Percentiles rank a stretch among this genome's conserved stretches.
phyloP scores from a whole-genome alignment of 2,329 filamentous ascomycete species.

The Emergomyces africanus region DNA sequence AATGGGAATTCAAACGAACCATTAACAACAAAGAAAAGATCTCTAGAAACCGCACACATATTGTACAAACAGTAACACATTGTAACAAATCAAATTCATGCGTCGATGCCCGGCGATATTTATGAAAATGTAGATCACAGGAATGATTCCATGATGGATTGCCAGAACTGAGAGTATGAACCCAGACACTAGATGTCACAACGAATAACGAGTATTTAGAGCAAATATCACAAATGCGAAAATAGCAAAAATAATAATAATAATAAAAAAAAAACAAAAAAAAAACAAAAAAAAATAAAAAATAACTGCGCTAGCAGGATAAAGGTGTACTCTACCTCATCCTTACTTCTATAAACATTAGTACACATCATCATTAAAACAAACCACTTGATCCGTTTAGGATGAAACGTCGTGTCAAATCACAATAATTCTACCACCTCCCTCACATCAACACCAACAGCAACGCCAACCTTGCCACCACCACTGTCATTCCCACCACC shows the following conservation, averaged over 20 bases:
- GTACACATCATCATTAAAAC: not conserved
- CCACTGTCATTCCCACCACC: constrained; percentile 2
- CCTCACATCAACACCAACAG: not conserved
- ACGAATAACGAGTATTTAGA: too few relatives aligned
- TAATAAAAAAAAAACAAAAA: too few relatives aligned
- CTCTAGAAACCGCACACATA: too few relatives aligned
- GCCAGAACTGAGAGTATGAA: not conserved
- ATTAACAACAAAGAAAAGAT: not conserved
- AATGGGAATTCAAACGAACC: not conserved
- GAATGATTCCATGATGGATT: not conserved
- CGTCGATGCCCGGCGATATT: not conserved
- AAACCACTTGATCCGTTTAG: not conserved
- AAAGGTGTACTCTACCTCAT: too few relatives aligned
- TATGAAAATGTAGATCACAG: not conserved
- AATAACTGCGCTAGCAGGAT: too few relatives aligned
- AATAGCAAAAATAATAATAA: too few relatives aligned
- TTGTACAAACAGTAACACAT: not conserved
- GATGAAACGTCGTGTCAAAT: not conserved
- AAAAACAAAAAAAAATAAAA: too few relatives aligned
- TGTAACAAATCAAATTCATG: not conserved
- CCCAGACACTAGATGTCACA: not conserved
- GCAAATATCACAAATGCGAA: too few relatives aligned
- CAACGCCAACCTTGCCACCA: not conserved
- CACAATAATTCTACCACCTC: not conserved
- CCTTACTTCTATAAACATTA: too few relatives aligned